A percentile compares a stretch with the other conserved stretches of the same genome.
Conservation (phyloP, 495 filamentous ascomycete genomes). For the Penicillium canariense region DNA sequence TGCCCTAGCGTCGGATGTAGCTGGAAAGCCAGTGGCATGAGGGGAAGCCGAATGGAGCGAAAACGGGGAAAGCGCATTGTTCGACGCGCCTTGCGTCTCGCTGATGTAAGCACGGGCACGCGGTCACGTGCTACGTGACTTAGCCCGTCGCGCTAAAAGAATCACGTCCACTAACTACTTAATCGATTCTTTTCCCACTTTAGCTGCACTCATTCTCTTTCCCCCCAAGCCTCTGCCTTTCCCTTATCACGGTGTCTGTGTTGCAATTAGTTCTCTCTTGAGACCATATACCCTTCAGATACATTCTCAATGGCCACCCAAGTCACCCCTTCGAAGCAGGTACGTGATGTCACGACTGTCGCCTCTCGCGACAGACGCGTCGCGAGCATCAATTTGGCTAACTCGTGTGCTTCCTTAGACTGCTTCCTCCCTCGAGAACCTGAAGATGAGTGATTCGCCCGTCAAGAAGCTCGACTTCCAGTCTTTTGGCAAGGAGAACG, state of each 20-base stretch:
- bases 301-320: conserved; percentile 61
- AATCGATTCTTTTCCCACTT: conserved; percentile 32
- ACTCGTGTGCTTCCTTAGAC: conserved; percentile 52
- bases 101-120: conserved; percentile 19
- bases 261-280: conserved; percentile 18
- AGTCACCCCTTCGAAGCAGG: conserved; percentile 86
- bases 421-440: conserved; percentile 76
- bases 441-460: conserved; percentile 89
- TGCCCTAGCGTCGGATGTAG: conserved; percentile 30
- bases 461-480: conserved; percentile 84
- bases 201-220: conserved; percentile 25
- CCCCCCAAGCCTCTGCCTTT: conserved; percentile 22
- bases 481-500: conserved; percentile 78
- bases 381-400: conserved; percentile 20
- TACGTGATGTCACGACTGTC: conserved; percentile 49
- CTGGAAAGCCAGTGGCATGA: conserved; percentile 31
- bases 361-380: conserved; percentile 41
- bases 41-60: conserved; percentile 1
- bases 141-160: conserved; percentile 45
- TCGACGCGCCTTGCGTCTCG: conserved; percentile 22
- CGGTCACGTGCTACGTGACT: conserved; percentile 48
- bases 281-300: conserved; percentile 15
- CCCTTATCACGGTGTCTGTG: conserved; percentile 21
- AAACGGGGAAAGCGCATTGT: too few relatives aligned
- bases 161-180: conserved; percentile 35